Evolutionary conservation across 805 yeast species (phyloP).

Genomic region (Teunomyces panamensis): DNA sequence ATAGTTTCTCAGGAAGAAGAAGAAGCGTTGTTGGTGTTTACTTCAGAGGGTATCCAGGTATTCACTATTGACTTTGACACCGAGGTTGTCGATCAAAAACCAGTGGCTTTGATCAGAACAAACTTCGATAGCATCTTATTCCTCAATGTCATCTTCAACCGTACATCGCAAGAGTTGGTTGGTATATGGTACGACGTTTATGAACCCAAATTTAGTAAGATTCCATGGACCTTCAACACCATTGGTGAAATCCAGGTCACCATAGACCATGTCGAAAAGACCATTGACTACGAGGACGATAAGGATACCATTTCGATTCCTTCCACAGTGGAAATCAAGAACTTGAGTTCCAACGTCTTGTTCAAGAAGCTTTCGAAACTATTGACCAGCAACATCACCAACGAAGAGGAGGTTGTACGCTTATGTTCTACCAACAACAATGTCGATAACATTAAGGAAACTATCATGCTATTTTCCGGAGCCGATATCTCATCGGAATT

Average conservation of each 20-base stretch:
- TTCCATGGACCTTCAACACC: slow-evolving; percentile 13
- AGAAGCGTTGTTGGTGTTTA: slow-evolving; percentile 26
- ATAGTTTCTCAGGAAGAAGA: slow-evolving; percentile 13
- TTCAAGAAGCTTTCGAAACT: slow-evolving; percentile 13
- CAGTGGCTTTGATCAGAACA: slow-evolving; percentile 14
- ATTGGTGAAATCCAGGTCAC: slow-evolving; percentile 10
- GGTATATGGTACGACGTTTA: slow-evolving; percentile 40
- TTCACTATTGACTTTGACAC: slow-evolving; percentile 17
- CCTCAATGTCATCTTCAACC: slow-evolving; percentile 28
- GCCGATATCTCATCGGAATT: slow-evolving; percentile 25
- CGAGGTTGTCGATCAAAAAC: slow-evolving; percentile 5
- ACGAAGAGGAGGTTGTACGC: slow-evolving; percentile 14
- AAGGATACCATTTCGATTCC: slow-evolving; percentile 14
- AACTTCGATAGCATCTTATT: slow-evolving; percentile 13
- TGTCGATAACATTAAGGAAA: slow-evolving; percentile 28
- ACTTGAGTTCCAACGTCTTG: slow-evolving; percentile 22
- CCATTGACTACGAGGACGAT: slow-evolving; percentile 10
- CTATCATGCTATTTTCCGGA: slow-evolving; percentile 34
- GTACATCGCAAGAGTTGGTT: slow-evolving; percentile 23
- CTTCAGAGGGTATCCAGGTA: slow-evolving; percentile 30
- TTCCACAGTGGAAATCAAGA: slow-evolving; percentile 21
- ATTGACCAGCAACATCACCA: slow-evolving; percentile 10
- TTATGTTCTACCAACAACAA: slow-evolving; percentile 30
- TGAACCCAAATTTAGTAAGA: slow-evolving; percentile 22
- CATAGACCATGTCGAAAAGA: slow-evolving; percentile 6